Conservation (phyloP, 2,329 filamentous ascomycete species). For the Beauveria sp. region DNA sequence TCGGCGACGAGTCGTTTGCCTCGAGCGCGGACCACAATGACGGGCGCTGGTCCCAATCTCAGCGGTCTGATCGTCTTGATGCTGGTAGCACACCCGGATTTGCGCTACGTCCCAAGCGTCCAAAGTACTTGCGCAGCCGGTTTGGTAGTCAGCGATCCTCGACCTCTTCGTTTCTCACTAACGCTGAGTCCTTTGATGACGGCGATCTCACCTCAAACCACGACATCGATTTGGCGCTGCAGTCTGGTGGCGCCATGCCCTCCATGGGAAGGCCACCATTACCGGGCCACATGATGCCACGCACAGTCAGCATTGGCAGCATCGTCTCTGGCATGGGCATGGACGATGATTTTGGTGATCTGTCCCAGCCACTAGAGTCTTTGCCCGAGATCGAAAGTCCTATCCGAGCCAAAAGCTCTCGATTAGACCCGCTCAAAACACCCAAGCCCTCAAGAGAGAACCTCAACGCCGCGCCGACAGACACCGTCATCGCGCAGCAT, state of each 20-base stretch:
- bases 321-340: slow-evolving; percentile 63
- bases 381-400: slow-evolving; percentile 42
- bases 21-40: slow-evolving; percentile 23
- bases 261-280: slow-evolving; percentile 41
- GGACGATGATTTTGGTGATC: slow-evolving; percentile 51
- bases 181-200: slow-evolving; percentile 47
- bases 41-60: slow-evolving; percentile 22
- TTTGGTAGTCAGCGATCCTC: slow-evolving; percentile 53
- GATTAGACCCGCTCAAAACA: slow-evolving; percentile 53
- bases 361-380: slow-evolving; percentile 39
- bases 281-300: slow-evolving; percentile 52
- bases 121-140: slow-evolving; percentile 51
- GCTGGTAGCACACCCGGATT: slow-evolving; percentile 40
- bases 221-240: slow-evolving; percentile 70
- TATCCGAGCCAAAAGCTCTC: slow-evolving; percentile 22
- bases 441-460: slow-evolving; percentile 55
- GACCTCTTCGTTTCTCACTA: slow-evolving; percentile 50
- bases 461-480: slow-evolving; percentile 59
- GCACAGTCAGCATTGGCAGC: slow-evolving; percentile 81
- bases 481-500: slow-evolving; percentile 82
- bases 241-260: slow-evolving; percentile 70
- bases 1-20: slow-evolving; percentile 24
- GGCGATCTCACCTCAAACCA: slow-evolving; percentile 65
- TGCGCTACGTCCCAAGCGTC: slow-evolving; percentile 40
- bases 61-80: slow-evolving; percentile 29